phyloP scores from a whole-genome alignment of 169 alveolate genomes.

The Besnoitia besnoiti region DNA sequence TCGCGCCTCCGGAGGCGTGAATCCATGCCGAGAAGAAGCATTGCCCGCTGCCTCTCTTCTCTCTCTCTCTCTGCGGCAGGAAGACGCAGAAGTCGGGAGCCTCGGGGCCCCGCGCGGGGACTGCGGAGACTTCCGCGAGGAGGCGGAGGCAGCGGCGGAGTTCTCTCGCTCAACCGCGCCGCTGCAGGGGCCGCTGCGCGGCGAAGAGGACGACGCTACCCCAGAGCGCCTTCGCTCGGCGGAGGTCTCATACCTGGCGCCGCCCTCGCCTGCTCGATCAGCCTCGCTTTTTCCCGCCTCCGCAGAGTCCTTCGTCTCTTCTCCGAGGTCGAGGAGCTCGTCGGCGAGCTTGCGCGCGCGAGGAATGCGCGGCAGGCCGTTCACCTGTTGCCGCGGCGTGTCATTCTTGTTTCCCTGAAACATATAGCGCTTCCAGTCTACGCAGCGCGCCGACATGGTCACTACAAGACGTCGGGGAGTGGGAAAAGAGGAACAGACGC shows the following conservation, averaged over 20 bases:
- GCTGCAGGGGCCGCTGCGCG: too few relatives aligned
- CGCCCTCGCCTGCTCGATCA: neutral
- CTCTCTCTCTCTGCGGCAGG: too few relatives aligned
- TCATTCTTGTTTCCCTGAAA: neutral
- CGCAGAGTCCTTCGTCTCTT: neutral
- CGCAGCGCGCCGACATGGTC: conserved; percentile 37
- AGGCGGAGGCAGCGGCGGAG: too few relatives aligned
- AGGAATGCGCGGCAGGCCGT: conserved; percentile 40
- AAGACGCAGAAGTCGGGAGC: too few relatives aligned
- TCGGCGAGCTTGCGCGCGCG: conserved; percentile 9
- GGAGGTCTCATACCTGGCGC: neutral
- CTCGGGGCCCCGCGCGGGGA: too few relatives aligned
- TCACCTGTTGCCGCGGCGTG: conserved; percentile 14
- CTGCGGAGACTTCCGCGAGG: too few relatives aligned
- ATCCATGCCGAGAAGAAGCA: too few relatives aligned
- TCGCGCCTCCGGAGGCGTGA: too few relatives aligned
- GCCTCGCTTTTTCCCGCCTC: neutral
- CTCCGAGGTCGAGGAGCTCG: conserved; percentile 22
- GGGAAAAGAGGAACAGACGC: neutral
- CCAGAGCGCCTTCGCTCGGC: too few relatives aligned
- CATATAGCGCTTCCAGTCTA: neutral
- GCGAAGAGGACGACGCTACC: too few relatives aligned
- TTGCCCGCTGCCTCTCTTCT: too few relatives aligned
- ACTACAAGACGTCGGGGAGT: neutral
- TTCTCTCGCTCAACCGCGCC: too few relatives aligned